A percentile compares a stretch with the other conserved stretches of the same genome.
Evolutionary conservation across 106 monocot genomes (phyloP).

Genomic region (Platanthera zijinensis): DNA sequence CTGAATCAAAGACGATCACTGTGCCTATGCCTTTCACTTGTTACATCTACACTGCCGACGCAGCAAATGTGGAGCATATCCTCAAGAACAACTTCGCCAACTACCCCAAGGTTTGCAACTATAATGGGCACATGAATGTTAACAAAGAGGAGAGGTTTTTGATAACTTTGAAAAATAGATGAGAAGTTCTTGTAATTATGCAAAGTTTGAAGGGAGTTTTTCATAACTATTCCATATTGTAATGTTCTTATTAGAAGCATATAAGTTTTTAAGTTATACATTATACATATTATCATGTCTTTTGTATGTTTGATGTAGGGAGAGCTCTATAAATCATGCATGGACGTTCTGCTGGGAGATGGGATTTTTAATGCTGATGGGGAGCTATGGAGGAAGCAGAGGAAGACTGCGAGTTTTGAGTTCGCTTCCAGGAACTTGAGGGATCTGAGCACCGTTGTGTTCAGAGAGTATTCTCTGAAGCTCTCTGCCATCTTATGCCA

Average conservation of each 20-base stretch:
- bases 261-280: too few species aligned
- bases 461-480: slow-evolving; percentile 71
- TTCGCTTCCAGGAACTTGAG: slow-evolving; percentile 88
- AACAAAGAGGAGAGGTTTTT: too few species aligned
- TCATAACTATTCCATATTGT: too few species aligned
- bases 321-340: slow-evolving; percentile 50
- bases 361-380: slow-evolving; percentile 97
- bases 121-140: slow-evolving; percentile 38
- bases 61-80: slow-evolving; percentile 70
- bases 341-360: slow-evolving; percentile 71
- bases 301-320: slow-evolving; percentile 30
- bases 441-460: slow-evolving; percentile 73
- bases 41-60: slow-evolving; percentile 72
- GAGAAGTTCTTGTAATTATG: too few species aligned
- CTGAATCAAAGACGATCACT: slow-evolving; percentile 45
- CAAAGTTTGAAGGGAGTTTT: too few species aligned
- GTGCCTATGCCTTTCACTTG: slow-evolving; percentile 62
- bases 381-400: slow-evolving; percentile 60
- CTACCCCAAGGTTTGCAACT: slow-evolving; percentile 83
- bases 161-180: too few species aligned
- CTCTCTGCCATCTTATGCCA: slow-evolving; percentile 57
- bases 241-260: too few species aligned
- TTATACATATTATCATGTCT: too few species aligned
- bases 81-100: slow-evolving; percentile 73
- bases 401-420: slow-evolving; percentile 77